Evolutionary conservation across 345 rosid species (phyloP).

Genomic region (Pugionium cornutum): DNA sequence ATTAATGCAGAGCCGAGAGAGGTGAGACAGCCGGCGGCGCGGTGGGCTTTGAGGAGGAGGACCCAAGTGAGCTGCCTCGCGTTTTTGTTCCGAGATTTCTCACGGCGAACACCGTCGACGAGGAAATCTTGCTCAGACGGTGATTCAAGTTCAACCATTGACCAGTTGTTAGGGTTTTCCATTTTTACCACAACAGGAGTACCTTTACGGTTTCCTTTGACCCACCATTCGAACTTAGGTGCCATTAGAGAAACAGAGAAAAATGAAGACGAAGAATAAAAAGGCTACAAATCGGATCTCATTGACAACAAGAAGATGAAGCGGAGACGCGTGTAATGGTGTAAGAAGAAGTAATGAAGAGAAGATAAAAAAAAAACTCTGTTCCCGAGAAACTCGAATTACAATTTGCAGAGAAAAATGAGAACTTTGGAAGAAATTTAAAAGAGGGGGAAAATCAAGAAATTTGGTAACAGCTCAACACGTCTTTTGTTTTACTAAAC

Average conservation of each 20-base stretch:
- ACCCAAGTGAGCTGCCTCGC: constrained; percentile 99
- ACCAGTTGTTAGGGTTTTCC: constrained; percentile 99
- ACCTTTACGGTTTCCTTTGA: constrained; percentile 63
- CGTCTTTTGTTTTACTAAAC: constrained; percentile 42
- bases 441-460: not conserved
- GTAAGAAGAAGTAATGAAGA: constrained; percentile 16
- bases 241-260: constrained; percentile 49
- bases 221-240: constrained; percentile 83
- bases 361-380: constrained; percentile 27
- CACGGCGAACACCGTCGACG: constrained; percentile 24
- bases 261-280: not conserved
- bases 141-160: constrained; percentile 86
- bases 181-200: constrained; percentile 97
- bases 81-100: constrained; percentile 74
- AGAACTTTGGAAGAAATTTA: constrained; percentile 15
- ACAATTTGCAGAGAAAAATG: not conserved
- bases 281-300: constrained; percentile 44
- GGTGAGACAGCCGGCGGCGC: constrained; percentile 90
- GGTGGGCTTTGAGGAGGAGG: constrained; percentile 88
- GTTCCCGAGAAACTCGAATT: constrained; percentile 11
- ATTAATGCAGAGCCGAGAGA: constrained; percentile 69
- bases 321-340: constrained; percentile 47
- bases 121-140: constrained; percentile 79
- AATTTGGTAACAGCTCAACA: constrained; percentile 71
- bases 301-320: constrained; percentile 40